Base-by-base conservation (phyloP, 805 yeast species). In the Metschnikowia kofuensis region DNA sequence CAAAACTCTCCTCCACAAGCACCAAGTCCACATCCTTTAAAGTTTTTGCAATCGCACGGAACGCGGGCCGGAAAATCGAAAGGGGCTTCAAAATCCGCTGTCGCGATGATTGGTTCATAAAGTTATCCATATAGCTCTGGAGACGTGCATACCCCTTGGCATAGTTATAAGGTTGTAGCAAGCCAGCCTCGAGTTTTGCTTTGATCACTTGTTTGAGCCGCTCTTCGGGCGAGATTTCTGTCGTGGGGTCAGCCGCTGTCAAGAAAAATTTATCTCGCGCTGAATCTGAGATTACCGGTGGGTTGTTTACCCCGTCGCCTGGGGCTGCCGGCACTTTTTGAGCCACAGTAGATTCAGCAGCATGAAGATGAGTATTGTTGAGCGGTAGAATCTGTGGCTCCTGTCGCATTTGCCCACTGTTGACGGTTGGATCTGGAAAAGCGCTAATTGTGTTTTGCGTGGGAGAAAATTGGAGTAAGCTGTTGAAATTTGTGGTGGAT, bases 191-290 rank as follows among this genome's bases (percentile, higher is more conserved):
- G 38, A 91, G 70, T 61, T 92, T 92, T 14, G 98, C 98, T 61
- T 88, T 87, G 60, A 92, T 91, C 10, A 92, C 97, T 63, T 90
- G 95, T 61, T 89, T 89, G 56, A 92, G 74, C 51, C 97, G 77
- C 62, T 90, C 97, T 62, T 91, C 97, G 0, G 97, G 96, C 0
- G 96, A 87, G 35, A 87, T 85, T 55, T 89, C 97, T 2, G 92
- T 89, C 0, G 96, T 87, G 6, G 98, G 98, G 64, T 92, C 98
- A 0, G 97, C 97, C 0, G 98, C 98, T 0, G 97, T 92, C 42
- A 92, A 70, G 70, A 92, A 91, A 68, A 92, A 92, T 66, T 90
- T 90, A 63, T 91, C 97, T 54, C 89, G 78, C 1, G 97, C 96
- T 2, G 94, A 83, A 48, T 87, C 92, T 0, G 84, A 79, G 4